Evolutionary conservation across 306 rosid genomes (phyloP).

Genomic region (Rubus idaeus): DNA sequence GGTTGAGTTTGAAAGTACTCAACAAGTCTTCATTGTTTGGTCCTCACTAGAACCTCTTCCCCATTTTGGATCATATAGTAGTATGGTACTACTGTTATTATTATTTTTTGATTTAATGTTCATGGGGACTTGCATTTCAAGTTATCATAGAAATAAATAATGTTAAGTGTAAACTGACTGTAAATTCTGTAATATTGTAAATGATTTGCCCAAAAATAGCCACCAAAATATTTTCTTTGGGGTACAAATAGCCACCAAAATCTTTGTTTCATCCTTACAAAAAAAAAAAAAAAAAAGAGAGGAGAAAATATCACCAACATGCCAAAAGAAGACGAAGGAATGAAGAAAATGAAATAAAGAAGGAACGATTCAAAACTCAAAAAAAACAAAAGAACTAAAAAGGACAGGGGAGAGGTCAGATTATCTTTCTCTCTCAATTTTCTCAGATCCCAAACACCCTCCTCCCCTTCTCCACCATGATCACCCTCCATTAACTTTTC

Average conservation of each 20-base stretch:
- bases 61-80: too few species aligned
- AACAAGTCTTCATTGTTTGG: too few species aligned
- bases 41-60: too few species aligned
- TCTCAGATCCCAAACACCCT: constrained; percentile 28
- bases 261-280: background rate
- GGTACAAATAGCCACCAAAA: background rate
- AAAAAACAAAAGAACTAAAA: background rate
- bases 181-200: too few species aligned
- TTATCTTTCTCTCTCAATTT: constrained; percentile 15
- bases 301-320: background rate
- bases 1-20: too few species aligned
- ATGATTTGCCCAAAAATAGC: too few species aligned
- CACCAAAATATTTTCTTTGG: too few species aligned
- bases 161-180: too few species aligned
- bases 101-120: too few species aligned
- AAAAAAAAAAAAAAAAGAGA: background rate
- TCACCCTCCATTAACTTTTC: constrained; percentile 8
- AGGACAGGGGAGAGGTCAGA: constrained; percentile 1
- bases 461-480: background rate
- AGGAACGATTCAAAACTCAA: constrained; percentile 2
- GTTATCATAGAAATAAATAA: too few species aligned
- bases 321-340: background rate
- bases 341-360: background rate
- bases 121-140: too few species aligned
- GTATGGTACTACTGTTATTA: too few species aligned